A percentile compares a stretch with the other conserved stretches of the same genome.
phyloP scores from a whole-genome alignment of 352 stramenopile genomes.

The Phytopythium helicoides region DNA sequence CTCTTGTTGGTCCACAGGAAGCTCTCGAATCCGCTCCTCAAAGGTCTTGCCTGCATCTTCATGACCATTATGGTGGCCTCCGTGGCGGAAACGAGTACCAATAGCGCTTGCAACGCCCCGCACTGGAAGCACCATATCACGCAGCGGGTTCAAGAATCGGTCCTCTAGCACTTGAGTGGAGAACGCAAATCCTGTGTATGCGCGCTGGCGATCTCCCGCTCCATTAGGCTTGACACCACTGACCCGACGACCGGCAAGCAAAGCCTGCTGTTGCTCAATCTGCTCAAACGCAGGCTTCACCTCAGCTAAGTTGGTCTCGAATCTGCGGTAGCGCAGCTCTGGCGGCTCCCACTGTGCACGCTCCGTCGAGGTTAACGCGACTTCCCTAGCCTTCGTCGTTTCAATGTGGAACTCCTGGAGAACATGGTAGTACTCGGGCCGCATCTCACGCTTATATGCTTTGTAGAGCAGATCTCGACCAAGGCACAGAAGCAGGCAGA shows the following conservation, averaged over 20 bases:
- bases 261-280: conserved; percentile 30
- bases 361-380: conserved; percentile 20
- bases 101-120: conserved; percentile 44
- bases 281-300: conserved; percentile 64
- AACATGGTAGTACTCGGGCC: conserved; percentile 87
- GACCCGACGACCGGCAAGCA: conserved; percentile 3
- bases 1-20: conserved; percentile 55
- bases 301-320: conserved; percentile 58
- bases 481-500: conserved; percentile 69
- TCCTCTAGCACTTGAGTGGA: conserved; percentile 77
- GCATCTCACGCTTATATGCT: conserved; percentile 80
- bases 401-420: conserved; percentile 70
- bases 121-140: conserved; percentile 67
- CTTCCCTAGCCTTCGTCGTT: conserved; percentile 8
- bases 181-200: conserved; percentile 86
- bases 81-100: background rate
- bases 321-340: conserved; percentile 64
- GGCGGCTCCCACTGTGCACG: conserved; percentile 63
- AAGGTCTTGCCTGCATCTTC: conserved; percentile 39
- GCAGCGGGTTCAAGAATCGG: conserved; percentile 76
- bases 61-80: conserved; percentile 5
- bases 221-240: background rate
- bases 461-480: conserved; percentile 82
- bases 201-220: conserved; percentile 30
- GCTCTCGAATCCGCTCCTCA: conserved; percentile 59